Evolutionary conservation across 768 basidiomycete genomes (phyloP), one percentile per base, ranked within the genome.

Genomic region (Grammothele lineata): DNA sequence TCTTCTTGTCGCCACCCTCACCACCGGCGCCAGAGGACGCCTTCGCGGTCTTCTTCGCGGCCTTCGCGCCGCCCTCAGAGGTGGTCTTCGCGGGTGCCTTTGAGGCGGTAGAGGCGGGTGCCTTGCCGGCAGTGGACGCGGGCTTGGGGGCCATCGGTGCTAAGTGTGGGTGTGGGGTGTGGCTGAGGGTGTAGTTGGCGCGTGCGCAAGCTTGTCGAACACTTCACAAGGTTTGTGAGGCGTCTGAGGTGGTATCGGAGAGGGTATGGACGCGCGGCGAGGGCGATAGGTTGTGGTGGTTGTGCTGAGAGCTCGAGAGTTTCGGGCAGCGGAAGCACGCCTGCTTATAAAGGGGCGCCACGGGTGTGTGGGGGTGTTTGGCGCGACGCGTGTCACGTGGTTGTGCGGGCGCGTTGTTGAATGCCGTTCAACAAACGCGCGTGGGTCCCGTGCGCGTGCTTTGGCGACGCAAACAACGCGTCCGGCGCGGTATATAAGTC

Each of bases 61-160:
- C 77, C 65, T 79, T 75, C 14, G 65, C 49, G 23, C 70, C 67
- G 56, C 67, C 67, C 48, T 59, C 68, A 17, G 69, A 67, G n/a
- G 73, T 72, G 36, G 75, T 70, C 70, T 77, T 78, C 45, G 75
- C 75, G 37, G 76, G 74, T 27, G 76, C 74, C 72, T 89, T 89
- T 47, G 84, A 72, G 6, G 71, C 79, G 43, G 64, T 64, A 39
- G 80, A 85, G 55, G 83, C 83, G 41, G 85, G 83, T 38, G 83
- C 85, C 71, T 84, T 92, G 62, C 85, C 86, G 56, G 89, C 87
- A 66, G 87, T 89, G 57, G 89, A 91, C 59, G 85, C 79, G 61
- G 85, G 84, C 78, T 87, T 82, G 57, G 78, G 81, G 51, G 71
- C 77, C 81, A 86, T 82, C 69, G 57, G 26, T 35, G 25, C 21